Percentiles rank a stretch among this genome's conserved stretches.
Conservation (phyloP, 257 asterid genomes). For the Vinca minor region DNA sequence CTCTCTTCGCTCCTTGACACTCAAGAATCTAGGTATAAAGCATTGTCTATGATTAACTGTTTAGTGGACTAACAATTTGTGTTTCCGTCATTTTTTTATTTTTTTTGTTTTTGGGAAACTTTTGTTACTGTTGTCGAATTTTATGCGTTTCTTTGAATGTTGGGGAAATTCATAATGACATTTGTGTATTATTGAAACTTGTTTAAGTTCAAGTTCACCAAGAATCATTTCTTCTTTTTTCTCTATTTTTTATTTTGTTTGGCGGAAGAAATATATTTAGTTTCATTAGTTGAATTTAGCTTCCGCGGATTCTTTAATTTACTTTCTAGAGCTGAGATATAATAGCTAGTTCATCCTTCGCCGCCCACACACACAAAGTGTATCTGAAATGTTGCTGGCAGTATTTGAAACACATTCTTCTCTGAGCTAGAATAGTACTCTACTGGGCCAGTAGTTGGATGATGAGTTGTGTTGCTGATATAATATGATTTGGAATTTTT, state of each 20-base stretch:
- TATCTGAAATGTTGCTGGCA: neutral
- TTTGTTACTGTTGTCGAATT: neutral
- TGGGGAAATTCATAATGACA: neutral
- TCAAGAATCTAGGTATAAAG: conserved; percentile 66
- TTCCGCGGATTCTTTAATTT: neutral
- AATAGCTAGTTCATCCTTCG: neutral
- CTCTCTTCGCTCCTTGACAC: conserved; percentile 74
- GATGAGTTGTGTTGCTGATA: neutral
- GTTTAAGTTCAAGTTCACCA: neutral
- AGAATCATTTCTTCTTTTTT: neutral
- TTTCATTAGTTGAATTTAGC: neutral
- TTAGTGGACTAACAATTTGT: neutral
- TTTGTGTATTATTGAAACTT: neutral
- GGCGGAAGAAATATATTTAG: neutral
- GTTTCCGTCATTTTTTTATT: neutral
- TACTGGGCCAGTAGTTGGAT: neutral
- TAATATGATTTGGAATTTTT: neutral
- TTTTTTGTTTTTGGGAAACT: neutral
- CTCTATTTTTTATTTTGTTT: neutral
- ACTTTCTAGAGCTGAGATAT: neutral
- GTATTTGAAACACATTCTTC: neutral
- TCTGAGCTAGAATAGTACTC: neutral
- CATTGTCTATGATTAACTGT: neutral
- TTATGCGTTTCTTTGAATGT: neutral
- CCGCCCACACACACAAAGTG: neutral